Base-by-base conservation (phyloP, 2,329 filamentous ascomycete genomes). In the Emericellopsis cladophorae region DNA sequence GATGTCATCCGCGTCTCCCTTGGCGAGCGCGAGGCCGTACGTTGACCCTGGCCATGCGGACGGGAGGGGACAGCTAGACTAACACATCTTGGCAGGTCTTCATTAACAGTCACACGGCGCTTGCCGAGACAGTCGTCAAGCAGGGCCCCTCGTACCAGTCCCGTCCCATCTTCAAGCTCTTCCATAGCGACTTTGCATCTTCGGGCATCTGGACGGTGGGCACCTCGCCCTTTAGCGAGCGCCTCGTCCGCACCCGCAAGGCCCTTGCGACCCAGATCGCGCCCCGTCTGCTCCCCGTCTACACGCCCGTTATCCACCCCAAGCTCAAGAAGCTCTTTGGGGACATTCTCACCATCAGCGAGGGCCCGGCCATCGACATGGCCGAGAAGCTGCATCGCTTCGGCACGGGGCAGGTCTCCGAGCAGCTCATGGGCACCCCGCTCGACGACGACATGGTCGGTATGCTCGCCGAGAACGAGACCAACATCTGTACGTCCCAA, bases 391-490 rank as follows among this genome's bases (percentile, higher is more conserved):
- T 41, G 7, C 40, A 41, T 18, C 40, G 40, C 10, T 41, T 41
- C 23, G 40, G 40, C 21, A 41, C 40, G 5, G 40, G 40, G 5
- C 40, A 41, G 24, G 40, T 41, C 18, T 41, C 40, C 4, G 40
- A 41, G 33, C 40, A 41, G 35, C 35, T 41, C 10, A 41, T 41
- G 40, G 40, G 40, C 14, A 41, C 40, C 15, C 40, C 40, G 7
- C 35, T 41, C 8, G 40, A 41, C 26, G 40, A 41, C 21, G 40
- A 41, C 18, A 41, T 41, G 35, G 40, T 41, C 8, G 40, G 40
- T 5, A 41, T 41, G 40, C 40, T 41, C 22, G 40, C 40, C 12
- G 40, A 41, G 26, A 41, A 41, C 26, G 40, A 41, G 34, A 41
- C 40, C 21, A 41, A 41, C 40, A 41, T 41, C 23, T 41, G 40